Conservation (phyloP, 2,329 filamentous ascomycete genomes). For the Amphichorda felina region DNA sequence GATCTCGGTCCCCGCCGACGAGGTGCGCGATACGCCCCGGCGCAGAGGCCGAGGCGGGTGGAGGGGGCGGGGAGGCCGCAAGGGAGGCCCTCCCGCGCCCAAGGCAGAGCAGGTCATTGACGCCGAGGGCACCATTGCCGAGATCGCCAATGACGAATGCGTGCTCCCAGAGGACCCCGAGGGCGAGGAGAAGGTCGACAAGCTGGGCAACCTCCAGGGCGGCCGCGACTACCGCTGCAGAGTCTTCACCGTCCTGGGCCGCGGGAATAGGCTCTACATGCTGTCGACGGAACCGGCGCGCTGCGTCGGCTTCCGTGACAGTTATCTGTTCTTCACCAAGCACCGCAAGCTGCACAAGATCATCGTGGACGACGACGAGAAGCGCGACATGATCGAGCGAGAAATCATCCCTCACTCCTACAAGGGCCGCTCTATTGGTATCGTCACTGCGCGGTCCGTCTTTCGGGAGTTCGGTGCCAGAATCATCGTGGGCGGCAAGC, state of each 20-base stretch:
- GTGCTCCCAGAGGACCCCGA: conserved; percentile 76
- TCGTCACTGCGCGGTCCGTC: conserved; percentile 90
- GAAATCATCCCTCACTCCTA: conserved; percentile 96
- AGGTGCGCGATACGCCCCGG: conserved; percentile 43
- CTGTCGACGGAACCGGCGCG: conserved; percentile 93
- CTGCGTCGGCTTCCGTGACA: conserved; percentile 94
- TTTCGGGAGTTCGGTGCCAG: conserved; percentile 93
- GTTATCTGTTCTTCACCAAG: conserved; percentile 98
- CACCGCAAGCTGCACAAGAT: conserved; percentile 96
- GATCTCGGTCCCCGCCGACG: conserved; percentile 41
- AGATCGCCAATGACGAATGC: conserved; percentile 87
- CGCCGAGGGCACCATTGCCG: conserved; percentile 84
- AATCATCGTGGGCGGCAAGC: conserved; percentile 84
- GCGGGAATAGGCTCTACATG: conserved; percentile 89
- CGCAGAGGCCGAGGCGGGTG: conserved; percentile 60
- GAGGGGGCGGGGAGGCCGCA: conserved; percentile 52
- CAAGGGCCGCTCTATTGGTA: conserved; percentile 93
- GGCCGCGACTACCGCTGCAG: conserved; percentile 90
- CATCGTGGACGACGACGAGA: conserved; percentile 95
- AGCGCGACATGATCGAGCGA: conserved; percentile 88
- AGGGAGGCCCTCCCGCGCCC: conserved; percentile 60
- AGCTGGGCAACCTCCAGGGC: conserved; percentile 68
- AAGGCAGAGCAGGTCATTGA: conserved; percentile 78
- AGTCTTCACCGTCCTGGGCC: conserved; percentile 80
- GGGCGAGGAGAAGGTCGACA: conserved; percentile 89